phyloP scores from a whole-genome alignment of 169 alveolate genomes.

The Cryptosporidium meleagridis region DNA sequence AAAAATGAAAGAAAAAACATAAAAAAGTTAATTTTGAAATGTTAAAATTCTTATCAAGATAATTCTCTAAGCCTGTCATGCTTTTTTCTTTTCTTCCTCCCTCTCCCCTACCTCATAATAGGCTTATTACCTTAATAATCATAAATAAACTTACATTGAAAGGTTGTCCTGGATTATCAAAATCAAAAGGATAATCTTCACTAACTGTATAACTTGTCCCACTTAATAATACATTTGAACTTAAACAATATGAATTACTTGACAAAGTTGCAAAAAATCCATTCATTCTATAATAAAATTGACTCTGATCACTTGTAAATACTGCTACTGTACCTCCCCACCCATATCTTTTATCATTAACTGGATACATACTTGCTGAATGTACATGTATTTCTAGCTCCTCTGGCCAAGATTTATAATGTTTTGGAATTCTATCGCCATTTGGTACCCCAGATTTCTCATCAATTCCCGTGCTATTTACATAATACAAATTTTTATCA shows the following conservation, averaged over 20 bases:
- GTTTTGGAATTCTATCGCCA: constrained; percentile 41
- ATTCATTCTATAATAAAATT: constrained; percentile 43
- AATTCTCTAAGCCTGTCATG: not conserved
- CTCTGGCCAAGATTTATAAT: constrained; percentile 55
- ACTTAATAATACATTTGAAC: constrained; percentile 6
- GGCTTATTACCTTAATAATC: not conserved
- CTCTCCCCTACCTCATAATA: not conserved
- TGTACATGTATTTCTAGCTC: constrained; percentile 31
- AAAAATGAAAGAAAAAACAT: not conserved
- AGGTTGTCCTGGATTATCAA: constrained; percentile 48
- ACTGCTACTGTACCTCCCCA: constrained; percentile 70
- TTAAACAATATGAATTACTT: constrained; percentile 15
- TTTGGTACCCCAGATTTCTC: constrained; percentile 53
- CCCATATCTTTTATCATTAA: not conserved
- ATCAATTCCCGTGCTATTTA: constrained; percentile 62
- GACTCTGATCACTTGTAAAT: constrained; percentile 26
- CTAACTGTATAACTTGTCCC: constrained; percentile 27
- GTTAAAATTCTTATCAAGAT: not conserved
- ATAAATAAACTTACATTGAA: constrained; percentile 44
- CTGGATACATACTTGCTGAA: constrained; percentile 67
- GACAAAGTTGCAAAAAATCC: constrained; percentile 18
- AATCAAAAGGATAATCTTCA: constrained; percentile 47
- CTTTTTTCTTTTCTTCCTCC: too few species aligned
- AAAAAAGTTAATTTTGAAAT: not conserved
- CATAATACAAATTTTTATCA: constrained; percentile 49